Conservation (phyloP, 2,329 filamentous ascomycete species). For the Talaromyces sp. region DNA sequence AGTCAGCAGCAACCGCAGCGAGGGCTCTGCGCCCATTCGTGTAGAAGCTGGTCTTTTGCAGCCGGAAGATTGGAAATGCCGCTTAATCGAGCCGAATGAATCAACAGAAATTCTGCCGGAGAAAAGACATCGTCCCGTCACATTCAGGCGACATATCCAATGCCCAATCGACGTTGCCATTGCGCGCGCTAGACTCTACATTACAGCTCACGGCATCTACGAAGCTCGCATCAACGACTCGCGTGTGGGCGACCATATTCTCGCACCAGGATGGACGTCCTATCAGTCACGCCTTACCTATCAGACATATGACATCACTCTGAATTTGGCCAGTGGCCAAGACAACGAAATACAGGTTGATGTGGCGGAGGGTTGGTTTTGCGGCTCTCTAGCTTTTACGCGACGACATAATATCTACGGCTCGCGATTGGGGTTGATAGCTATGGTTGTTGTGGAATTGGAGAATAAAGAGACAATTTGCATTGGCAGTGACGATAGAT, state of each 20-base stretch:
- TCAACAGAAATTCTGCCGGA: neutral
- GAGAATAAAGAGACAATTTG: neutral
- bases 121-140: neutral
- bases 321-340: constrained; percentile 27
- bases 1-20: neutral
- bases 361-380: constrained; percentile 48
- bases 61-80: neutral
- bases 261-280: constrained; percentile 33
- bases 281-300: constrained; percentile 37
- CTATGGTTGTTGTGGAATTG: neutral
- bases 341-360: constrained; percentile 39
- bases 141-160: neutral
- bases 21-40: neutral
- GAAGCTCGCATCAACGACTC: constrained; percentile 1
- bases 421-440: neutral
- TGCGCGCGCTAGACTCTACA: neutral
- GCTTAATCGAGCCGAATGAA: neutral
- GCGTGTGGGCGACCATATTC: constrained; percentile 22
- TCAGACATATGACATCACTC: constrained; percentile 44
- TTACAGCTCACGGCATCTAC: constrained; percentile 1
- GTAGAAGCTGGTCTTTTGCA: neutral
- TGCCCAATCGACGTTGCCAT: neutral
- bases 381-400: constrained; percentile 26
- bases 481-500: neutral
- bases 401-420: neutral